Conservation (phyloP, 495 filamentous ascomycete species). For the Penicilliopsis zonata region DNA sequence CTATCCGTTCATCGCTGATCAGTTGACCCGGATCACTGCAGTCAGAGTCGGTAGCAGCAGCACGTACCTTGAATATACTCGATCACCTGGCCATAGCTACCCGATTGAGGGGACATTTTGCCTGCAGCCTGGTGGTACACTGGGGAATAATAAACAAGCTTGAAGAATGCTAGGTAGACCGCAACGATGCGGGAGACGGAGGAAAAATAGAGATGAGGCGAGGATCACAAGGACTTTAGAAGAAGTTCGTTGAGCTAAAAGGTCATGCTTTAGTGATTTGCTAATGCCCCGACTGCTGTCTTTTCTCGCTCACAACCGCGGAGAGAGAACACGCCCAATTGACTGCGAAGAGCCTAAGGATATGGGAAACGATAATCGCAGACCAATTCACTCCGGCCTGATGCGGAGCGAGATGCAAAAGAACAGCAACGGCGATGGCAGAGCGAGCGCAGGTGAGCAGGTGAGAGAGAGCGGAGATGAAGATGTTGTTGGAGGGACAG, state of each 20-base stretch:
- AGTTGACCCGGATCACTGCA: neutral
- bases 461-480: conserved; percentile 11
- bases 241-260: conserved; percentile 9
- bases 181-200: conserved; percentile 1
- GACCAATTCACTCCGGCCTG: too few relatives aligned
- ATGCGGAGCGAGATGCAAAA: conserved; percentile 3
- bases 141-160: conserved; percentile 7
- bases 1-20: conserved; percentile 32
- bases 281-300: neutral
- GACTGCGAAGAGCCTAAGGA: neutral
- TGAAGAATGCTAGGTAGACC: neutral
- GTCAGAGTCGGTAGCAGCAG: neutral
- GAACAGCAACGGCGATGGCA: conserved; percentile 4
- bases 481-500: conserved; percentile 12
- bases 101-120: conserved; percentile 27
- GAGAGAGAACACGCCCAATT: neutral
- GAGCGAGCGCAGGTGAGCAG: conserved; percentile 6
- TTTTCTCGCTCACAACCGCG: neutral
- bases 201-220: too few relatives aligned
- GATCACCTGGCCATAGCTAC: conserved; percentile 58
- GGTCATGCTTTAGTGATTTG: conserved; percentile 14
- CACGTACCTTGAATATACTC: conserved; percentile 65
- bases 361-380: too few relatives aligned
- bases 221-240: too few relatives aligned
- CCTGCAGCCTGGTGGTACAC: conserved; percentile 1